phyloP scores from a whole-genome alignment of 2,329 filamentous ascomycete species.

The Talaromyces sp. region DNA sequence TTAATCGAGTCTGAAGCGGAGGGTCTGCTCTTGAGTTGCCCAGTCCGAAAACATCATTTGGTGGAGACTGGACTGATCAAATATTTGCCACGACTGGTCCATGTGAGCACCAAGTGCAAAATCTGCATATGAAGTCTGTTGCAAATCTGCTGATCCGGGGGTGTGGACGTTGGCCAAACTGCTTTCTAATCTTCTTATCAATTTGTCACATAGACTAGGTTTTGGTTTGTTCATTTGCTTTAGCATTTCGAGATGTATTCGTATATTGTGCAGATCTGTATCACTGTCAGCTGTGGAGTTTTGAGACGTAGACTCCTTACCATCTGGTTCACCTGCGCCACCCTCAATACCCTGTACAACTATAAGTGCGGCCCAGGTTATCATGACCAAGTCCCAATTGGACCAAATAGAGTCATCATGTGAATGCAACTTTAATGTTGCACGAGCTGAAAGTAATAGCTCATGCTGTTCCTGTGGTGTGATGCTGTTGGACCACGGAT shows the following conservation, averaged over 20 bases:
- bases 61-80: constrained; percentile 10
- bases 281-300: neutral
- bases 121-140: constrained; percentile 3
- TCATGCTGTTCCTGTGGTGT: constrained; percentile 11
- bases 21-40: neutral
- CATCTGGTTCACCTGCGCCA: constrained; percentile 8
- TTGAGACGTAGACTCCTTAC: neutral
- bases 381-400: constrained; percentile 10
- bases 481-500: constrained; percentile 10
- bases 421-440: constrained; percentile 10
- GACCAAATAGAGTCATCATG: constrained; percentile 11
- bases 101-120: constrained; percentile 4
- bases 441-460: constrained; percentile 9
- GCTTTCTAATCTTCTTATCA: constrained; percentile 8
- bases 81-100: constrained; percentile 10
- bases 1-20: neutral
- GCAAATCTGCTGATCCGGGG: constrained; percentile 5
- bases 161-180: constrained; percentile 8
- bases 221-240: constrained; percentile 8
- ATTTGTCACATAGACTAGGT: constrained; percentile 7
- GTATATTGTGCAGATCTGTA: constrained; percentile 8
- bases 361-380: constrained; percentile 12
- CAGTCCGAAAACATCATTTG: constrained; percentile 10
- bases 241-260: constrained; percentile 12
- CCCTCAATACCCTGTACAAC: constrained; percentile 10